Evolutionary conservation across 2,329 filamentous ascomycete species (phyloP).

Genomic region (Aspergillus costaricaensis): DNA sequence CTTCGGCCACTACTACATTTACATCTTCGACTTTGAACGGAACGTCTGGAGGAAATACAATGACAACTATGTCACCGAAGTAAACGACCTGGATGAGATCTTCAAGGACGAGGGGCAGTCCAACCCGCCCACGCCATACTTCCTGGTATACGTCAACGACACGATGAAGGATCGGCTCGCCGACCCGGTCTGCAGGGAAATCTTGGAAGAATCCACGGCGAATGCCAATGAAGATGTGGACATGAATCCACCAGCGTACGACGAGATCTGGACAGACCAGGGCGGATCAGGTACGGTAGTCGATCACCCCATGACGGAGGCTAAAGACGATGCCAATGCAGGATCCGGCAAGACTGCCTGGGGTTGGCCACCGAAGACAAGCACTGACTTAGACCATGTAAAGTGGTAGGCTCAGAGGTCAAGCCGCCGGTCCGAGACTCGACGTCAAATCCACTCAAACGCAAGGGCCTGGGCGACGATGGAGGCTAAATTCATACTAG

Average conservation of each 20-base stretch:
- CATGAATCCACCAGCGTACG: conserved; percentile 34
- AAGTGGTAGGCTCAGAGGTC: conserved; percentile 31
- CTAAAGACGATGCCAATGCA: conserved; percentile 6
- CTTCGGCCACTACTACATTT: conserved; percentile 94
- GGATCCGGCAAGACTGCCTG: conserved; percentile 12
- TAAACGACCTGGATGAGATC: conserved; percentile 65
- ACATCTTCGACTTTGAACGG: conserved; percentile 84
- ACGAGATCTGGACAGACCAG: conserved; percentile 26
- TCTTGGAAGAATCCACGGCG: conserved; percentile 25
- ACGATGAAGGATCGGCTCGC: conserved; percentile 61
- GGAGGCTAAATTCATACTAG: not conserved
- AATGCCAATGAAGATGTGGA: conserved; percentile 25
- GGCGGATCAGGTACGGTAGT: conserved; percentile 32
- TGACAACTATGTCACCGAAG: conserved; percentile 75
- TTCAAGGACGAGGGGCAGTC: conserved; percentile 64
- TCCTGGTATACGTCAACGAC: conserved; percentile 78
- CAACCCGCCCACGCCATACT: conserved; percentile 74
- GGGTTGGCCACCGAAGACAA: conserved; percentile 17
- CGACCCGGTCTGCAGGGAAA: conserved; percentile 57
- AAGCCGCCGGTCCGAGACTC: conserved; percentile 13
- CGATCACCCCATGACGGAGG: conserved; percentile 16
- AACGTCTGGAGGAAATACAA: conserved; percentile 92
- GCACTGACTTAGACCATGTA: conserved; percentile 30
- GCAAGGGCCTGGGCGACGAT: conserved; percentile 30
- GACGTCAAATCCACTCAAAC: conserved; percentile 38